Conservation (phyloP, 1,139 yeast genomes). For the Meyerozyma athensensis region DNA sequence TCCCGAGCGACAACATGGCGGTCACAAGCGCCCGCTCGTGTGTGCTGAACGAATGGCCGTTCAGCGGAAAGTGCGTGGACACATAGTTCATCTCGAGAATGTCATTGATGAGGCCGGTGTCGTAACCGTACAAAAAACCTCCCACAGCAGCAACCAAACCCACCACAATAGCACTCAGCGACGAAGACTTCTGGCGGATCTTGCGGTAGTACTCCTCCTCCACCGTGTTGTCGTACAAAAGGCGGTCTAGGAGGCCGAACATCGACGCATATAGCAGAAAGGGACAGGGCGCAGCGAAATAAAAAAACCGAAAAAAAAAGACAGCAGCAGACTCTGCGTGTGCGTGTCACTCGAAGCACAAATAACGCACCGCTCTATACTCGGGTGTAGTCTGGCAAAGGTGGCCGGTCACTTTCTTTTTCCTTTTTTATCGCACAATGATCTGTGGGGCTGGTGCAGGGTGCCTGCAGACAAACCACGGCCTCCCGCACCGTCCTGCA, state of each 20-base stretch:
- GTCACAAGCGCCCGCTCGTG: conserved; percentile 66
- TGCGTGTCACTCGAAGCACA: too few species aligned
- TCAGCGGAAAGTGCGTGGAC: conserved; percentile 45
- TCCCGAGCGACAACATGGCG: conserved; percentile 68
- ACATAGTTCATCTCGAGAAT: conserved; percentile 68
- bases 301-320: neutral
- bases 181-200: conserved; percentile 47
- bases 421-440: too few species aligned
- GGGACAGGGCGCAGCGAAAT: neutral
- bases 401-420: too few species aligned
- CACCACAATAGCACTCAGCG: conserved; percentile 58
- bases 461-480: neutral
- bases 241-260: conserved; percentile 18
- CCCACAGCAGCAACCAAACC: conserved; percentile 78
- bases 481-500: neutral
- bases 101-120: conserved; percentile 75
- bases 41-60: conserved; percentile 43
- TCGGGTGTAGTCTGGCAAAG: too few species aligned
- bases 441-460: neutral
- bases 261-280: neutral
- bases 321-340: too few species aligned
- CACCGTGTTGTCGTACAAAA: conserved; percentile 33
- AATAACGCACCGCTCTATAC: too few species aligned
- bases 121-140: conserved; percentile 79
- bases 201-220: conserved; percentile 38